Base-by-base conservation (phyloP, 176 grass and related monocot species). In the Phyllostachys edulis region DNA sequence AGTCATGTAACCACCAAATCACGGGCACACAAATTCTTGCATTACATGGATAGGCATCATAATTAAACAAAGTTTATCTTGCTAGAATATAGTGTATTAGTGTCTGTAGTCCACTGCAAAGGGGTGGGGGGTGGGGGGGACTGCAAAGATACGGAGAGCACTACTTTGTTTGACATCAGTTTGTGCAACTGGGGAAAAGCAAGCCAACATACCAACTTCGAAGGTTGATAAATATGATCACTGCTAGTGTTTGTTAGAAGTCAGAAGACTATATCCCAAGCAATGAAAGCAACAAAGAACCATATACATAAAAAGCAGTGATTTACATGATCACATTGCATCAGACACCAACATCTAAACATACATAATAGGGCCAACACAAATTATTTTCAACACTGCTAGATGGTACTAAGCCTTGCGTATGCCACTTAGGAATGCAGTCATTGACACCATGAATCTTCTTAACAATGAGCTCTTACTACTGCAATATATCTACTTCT, bases 261-360 rank as follows among this genome's bases (percentile, higher is more conserved):
- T 57, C 12, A 7, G 17, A 38, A 60, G 5, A 16, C 61, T 49
- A 47, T 21, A 57, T 78, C 54, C 54, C 9, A 70, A 80, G 55
- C 50, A 89, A 59, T 24, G 26, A 85, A 44, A 67, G 76, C 26
- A 73, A 20, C 42, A 71, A 38, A 17, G 8, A 79, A 63, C 20
- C 16, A 4, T 40, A 63, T n/a, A 3, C 9, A 24, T 72, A 47
- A 36, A 71, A 62, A 39, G 20, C 8, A 36, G 21, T n/a, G 56
- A 80, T 39, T 20, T 56, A 24, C 76, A 67, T 69, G 69, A 76
- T 85, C 77, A 80, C 7, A 85, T 85, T 42, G 61, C 15, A 85
- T 55, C n/a, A 51, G 12, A 75, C 6, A 38, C 14, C 27, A 47
- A 16, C 32, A 80, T 84, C 50, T 40, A 76, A 76, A 26, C 27